phyloP scores from a whole-genome alignment of 139 green algal genomes.

The Picochlorum sp. region DNA sequence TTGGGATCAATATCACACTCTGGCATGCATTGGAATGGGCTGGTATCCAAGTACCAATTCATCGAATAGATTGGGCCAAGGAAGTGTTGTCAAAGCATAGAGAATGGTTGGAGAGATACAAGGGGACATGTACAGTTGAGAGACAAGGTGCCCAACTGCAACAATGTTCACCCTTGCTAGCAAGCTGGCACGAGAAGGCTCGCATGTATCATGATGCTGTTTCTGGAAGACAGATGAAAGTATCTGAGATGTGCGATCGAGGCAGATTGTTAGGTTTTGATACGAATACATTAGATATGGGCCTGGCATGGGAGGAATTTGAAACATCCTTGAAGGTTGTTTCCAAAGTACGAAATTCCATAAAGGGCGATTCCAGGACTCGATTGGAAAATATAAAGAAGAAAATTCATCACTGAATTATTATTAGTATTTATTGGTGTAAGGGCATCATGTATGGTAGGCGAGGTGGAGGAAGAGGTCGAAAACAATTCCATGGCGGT shows the following conservation, averaged over 20 bases:
- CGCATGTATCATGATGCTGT: neutral
- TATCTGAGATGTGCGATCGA: neutral
- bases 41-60: neutral
- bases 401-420: neutral
- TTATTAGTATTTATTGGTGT: neutral
- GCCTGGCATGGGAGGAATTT: constrained; percentile 25
- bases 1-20: neutral
- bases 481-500: neutral
- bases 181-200: neutral
- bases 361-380: constrained; percentile 10
- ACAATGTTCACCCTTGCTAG: neutral
- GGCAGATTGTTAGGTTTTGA: neutral
- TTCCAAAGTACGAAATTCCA: constrained; percentile 6
- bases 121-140: neutral
- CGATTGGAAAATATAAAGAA: neutral
- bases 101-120: neutral
- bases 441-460: neutral
- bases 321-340: constrained; percentile 24
- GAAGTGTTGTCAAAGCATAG: neutral
- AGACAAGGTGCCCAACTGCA: neutral
- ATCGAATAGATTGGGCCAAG: neutral
- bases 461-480: constrained; percentile 1
- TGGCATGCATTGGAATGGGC: constrained; percentile 1
- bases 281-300: constrained; percentile 4
- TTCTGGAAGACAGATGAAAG: constrained; percentile 1